phyloP scores from a whole-genome alignment of 306 rosid species.

The Ochetophila trinervis region DNA sequence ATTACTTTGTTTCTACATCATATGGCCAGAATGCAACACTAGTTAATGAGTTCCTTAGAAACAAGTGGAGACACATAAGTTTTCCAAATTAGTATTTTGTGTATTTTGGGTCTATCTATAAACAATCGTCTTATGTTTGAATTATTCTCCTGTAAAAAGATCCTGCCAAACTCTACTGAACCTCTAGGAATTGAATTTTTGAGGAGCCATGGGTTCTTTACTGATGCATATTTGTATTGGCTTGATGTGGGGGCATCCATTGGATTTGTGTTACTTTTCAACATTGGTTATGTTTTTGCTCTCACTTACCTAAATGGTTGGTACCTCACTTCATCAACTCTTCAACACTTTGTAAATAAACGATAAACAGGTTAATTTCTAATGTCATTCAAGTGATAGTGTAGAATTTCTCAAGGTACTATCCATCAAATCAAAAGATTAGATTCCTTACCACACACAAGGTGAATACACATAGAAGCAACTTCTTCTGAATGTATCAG shows the following conservation, averaged over 20 bases:
- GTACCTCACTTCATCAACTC: constrained; percentile 18
- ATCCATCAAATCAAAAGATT: constrained; percentile 4
- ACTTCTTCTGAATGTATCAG: constrained; percentile 85
- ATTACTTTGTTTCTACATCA: no score
- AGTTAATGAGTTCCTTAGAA: constrained; percentile 71
- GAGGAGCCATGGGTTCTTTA: constrained; percentile 50
- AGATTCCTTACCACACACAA: no score
- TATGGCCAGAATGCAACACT: constrained; percentile 54
- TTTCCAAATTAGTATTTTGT: constrained; percentile 6
- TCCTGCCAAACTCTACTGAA: constrained; percentile 24
- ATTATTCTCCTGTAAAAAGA: constrained; percentile 26
- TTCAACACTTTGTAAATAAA: neutral
- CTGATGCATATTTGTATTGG: constrained; percentile 56
- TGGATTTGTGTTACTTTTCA: constrained; percentile 66
- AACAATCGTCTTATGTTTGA: neutral
- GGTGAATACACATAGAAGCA: no score
- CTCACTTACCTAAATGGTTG: constrained; percentile 66
- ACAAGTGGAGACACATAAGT: constrained; percentile 56
- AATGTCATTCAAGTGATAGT: neutral
- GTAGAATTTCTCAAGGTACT: neutral
- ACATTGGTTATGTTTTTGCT: constrained; percentile 44
- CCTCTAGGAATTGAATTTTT: constrained; percentile 46
- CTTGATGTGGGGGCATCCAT: constrained; percentile 67
- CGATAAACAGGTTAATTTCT: neutral
- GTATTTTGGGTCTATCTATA: neutral